phyloP scores from a whole-genome alignment of 2,329 filamentous ascomycete genomes.

The Xylariales sp. region DNA sequence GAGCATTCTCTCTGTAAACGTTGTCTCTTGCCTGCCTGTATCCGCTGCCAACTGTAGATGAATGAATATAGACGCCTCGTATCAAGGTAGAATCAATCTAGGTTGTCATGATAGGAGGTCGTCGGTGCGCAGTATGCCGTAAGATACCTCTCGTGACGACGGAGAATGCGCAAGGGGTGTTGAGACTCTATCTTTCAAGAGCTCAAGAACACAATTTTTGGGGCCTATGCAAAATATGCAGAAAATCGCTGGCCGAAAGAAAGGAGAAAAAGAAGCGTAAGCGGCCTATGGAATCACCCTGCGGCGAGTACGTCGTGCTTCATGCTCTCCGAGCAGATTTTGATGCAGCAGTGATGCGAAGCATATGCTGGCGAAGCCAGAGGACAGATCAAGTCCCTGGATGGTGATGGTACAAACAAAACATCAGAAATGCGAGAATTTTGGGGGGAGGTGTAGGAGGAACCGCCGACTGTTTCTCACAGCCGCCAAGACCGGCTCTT shows the following conservation, averaged over 20 bases:
- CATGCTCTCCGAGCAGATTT: constrained; percentile 21
- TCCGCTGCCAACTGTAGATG: neutral
- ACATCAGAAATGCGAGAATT: constrained; percentile 5
- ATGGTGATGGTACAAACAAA: neutral
- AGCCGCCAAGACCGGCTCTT: neutral
- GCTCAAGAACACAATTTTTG: constrained; percentile 18
- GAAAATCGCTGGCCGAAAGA: constrained; percentile 20
- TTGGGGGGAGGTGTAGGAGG: neutral
- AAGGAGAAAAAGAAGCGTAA: constrained; percentile 26
- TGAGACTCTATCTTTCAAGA: constrained; percentile 39
- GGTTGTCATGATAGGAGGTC: neutral
- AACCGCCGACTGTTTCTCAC: constrained; percentile 6
- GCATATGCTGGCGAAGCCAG: constrained; percentile 8
- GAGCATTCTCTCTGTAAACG: neutral
- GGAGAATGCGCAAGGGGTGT: constrained; percentile 17
- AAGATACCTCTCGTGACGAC: neutral
- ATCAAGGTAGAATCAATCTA: constrained; percentile 18
- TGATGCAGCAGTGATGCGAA: constrained; percentile 7
- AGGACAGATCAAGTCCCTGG: constrained; percentile 9
- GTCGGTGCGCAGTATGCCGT: constrained; percentile 10
- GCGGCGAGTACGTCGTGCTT: constrained; percentile 31
- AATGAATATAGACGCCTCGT: neutral
- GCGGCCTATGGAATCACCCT: constrained; percentile 41
- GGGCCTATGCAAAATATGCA: constrained; percentile 16
- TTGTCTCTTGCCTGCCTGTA: neutral